Evolutionary conservation across 768 basidiomycete species (phyloP).

Genomic region (Lyophyllum decastes): DNA sequence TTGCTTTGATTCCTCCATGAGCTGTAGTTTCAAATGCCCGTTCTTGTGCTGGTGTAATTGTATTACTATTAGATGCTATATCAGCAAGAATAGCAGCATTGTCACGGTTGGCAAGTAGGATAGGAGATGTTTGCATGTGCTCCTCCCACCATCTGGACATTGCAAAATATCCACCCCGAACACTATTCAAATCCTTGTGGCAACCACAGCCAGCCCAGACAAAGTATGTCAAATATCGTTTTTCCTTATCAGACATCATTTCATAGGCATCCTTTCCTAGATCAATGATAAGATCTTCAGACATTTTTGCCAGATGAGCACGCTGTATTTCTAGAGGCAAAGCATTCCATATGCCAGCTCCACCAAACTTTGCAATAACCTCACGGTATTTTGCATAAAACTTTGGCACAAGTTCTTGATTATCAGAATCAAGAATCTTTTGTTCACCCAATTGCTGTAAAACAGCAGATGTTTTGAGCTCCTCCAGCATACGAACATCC

Average conservation of each 20-base stretch:
- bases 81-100: no score
- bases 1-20: constrained; percentile 25
- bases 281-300: not conserved
- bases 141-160: constrained; percentile 20
- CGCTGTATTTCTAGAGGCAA: no score
- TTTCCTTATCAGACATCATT: constrained; percentile 7
- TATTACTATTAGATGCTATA: constrained; percentile 3
- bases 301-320: no score
- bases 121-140: constrained; percentile 6
- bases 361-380: no score
- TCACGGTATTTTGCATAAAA: no score
- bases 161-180: constrained; percentile 20
- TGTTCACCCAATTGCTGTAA: no score
- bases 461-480: no score
- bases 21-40: constrained; percentile 20
- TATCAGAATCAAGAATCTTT: no score
- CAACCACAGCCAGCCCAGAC: constrained; percentile 30
- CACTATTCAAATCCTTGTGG: constrained; percentile 29
- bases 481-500: no score
- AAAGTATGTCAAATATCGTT: not conserved
- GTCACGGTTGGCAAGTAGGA: constrained; percentile 23
- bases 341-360: no score
- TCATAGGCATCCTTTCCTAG: constrained; percentile 9
- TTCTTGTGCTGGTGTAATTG: not conserved
- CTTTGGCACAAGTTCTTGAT: no score